Conservation (phyloP, 2,329 filamentous ascomycete genomes). For the Penicillium sp. region DNA sequence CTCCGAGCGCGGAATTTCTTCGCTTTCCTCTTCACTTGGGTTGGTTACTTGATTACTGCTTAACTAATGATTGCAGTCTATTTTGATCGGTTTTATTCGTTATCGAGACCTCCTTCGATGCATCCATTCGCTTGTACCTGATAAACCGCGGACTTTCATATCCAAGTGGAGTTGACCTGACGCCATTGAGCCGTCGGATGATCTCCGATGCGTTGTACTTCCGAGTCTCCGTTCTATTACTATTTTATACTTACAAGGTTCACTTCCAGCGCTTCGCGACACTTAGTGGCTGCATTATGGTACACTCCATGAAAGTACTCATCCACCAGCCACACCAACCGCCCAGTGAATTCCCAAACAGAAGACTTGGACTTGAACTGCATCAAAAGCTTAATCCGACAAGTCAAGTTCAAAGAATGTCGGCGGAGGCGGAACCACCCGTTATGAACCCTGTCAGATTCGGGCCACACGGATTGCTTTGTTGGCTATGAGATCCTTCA, state of each 20-base stretch:
- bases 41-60: neutral
- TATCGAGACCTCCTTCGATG: neutral
- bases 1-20: constrained; percentile 5
- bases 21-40: neutral
- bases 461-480: neutral
- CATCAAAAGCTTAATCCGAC: neutral
- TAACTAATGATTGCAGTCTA: neutral
- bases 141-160: too few species aligned
- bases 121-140: neutral
- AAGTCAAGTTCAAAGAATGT: neutral
- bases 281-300: neutral
- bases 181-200: neutral
- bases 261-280: constrained; percentile 1
- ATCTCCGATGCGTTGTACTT: neutral
- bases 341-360: neutral
- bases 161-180: neutral
- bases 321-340: neutral
- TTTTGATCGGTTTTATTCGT: too few species aligned
- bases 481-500: neutral
- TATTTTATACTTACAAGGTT: neutral
- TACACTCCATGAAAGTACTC: neutral
- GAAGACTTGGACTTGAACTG: neutral
- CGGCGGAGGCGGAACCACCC: neutral
- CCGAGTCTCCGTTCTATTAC: neutral
- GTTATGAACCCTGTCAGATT: neutral